phyloP scores from a whole-genome alignment of 1,139 yeast species.

The Scheffersomyces stambukii region DNA sequence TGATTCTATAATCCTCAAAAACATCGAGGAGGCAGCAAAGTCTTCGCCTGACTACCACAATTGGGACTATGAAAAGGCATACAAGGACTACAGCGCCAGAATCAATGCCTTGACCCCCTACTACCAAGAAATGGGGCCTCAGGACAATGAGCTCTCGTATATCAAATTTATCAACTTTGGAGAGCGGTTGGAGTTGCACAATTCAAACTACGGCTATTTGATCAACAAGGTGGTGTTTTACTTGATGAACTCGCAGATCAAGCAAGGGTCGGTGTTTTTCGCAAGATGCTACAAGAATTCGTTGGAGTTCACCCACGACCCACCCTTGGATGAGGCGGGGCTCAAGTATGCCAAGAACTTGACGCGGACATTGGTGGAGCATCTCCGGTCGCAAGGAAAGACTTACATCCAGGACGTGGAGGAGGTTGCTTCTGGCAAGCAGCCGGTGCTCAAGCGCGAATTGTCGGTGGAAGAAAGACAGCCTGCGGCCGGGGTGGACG shows the following conservation, averaged over 20 bases:
- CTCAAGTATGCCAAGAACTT: constrained; percentile 46
- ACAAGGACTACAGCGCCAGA: constrained; percentile 54
- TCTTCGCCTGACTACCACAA: constrained; percentile 83
- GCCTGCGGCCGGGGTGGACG: constrained; percentile 48
- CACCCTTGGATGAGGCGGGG: constrained; percentile 62
- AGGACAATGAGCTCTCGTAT: constrained; percentile 55
- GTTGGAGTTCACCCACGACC: constrained; percentile 55
- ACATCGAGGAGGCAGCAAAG: constrained; percentile 76
- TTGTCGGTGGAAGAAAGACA: constrained; percentile 29
- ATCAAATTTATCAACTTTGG: constrained; percentile 89
- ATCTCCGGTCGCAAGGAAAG: constrained; percentile 30
- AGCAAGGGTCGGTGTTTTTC: constrained; percentile 81
- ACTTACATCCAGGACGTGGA: constrained; percentile 21
- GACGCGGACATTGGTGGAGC: constrained; percentile 32
- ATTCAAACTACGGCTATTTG: constrained; percentile 81
- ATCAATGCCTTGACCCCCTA: constrained; percentile 48
- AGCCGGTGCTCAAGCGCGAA: constrained; percentile 6
- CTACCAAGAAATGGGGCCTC: constrained; percentile 48
- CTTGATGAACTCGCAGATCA: constrained; percentile 80
- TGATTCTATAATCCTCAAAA: constrained; percentile 61
- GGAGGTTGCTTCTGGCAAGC: constrained; percentile 3
- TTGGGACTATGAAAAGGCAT: constrained; percentile 64
- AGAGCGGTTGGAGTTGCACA: constrained; percentile 75
- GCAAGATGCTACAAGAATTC: constrained; percentile 73
- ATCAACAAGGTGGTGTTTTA: constrained; percentile 87